Base-by-base conservation (phyloP, 768 basidiomycete genomes). In the Lactarius sanguifluus region DNA sequence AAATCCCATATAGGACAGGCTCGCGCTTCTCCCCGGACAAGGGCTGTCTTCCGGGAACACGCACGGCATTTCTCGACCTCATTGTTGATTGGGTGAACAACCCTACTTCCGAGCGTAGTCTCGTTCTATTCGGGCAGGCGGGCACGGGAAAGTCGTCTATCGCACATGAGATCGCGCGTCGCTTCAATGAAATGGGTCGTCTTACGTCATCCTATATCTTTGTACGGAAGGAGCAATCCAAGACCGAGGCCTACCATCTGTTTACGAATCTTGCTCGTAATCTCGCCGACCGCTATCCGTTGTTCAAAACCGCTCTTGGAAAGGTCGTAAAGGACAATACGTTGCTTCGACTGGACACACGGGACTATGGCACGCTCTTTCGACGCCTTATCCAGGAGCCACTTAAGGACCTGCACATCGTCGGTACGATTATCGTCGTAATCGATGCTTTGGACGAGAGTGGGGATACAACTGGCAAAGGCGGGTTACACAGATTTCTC, bases 401-500 rank as follows among this genome's bases (percentile, higher is more conserved):
- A 12, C 58, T 59, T 16, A 15, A 20, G 28, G 38, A 41, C 20
- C 28, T 59, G 12, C 58, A 16, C 20, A 28, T 59, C 18, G 40
- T 30, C 23, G 38, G 23, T 23, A 25, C 58, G 1, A 43, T 59
- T 23, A 15, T 59, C 13, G 28, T 43, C 10, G 40, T 59, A 13
- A 43, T 59, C 58, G 58, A 59, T 30, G 58, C 23, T 13, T 20
- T 59, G 23, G 58, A 59, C 18, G 58, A 59, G 40, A 41, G 58
- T 20, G 40, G n/a, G 13, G 58, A 59, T 25, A n/a, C 16, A 41
- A 28, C 38, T 30, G 58, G 23, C 28, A 4, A 40, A 16, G 3
- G 12, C 6, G 38, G 38, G 3, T 15, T 57, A 5, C 55, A 57
- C 34, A n/a, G 18, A 36, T 57, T 57, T 36, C 55, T 57, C 30